Evolutionary conservation across 345 rosid genomes (phyloP), one percentile per base, ranked within the genome.

Genomic region (Ricinus communis): DNA sequence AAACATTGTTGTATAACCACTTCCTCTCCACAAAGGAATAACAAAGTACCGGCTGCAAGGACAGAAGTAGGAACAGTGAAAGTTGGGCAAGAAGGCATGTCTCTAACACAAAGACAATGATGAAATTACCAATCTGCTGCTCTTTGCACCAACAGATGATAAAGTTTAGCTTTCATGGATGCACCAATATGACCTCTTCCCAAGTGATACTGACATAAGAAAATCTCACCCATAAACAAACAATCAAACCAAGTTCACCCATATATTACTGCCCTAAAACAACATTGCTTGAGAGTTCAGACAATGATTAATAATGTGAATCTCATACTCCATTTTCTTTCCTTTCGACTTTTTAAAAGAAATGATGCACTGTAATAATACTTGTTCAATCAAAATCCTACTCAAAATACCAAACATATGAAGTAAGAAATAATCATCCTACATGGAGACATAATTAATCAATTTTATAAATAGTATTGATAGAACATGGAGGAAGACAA

Each of bases 151-250:
- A 92, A 70, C 76, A 92, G 77, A 40, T 75, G 85, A 82, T 90
- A 92, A 46, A 90, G 91, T 62, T 92, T 77, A 30, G 89, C 87
- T 55, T 86, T 88, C 94, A 89, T 88, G 38, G 90, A 75, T 61
- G 82, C 78, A 55, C 96, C 93, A 77, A 92, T 86, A 53, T 95
- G 96, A 62, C 96, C 94, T 72, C 99, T 83, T 81, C 97, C 98
- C 79, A 92, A 47, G 75, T 95, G 96, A 88, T 82, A 91, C 97
- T 93, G 81, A 36, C 79, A 14, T 47, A 72, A 51, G 65, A 28
- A 73, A 77, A 51, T 13, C 33, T n/a, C 69, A 72, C 59, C 5
- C 16, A 70, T 59, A 5, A 52, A 43, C 62, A 63, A 58, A 47
- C 25, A 57, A 47, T 62, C 49, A 59, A 65, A 63, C 55, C 53